Evolutionary conservation across 192 early-diverging fungal species (phyloP), one percentile per base, ranked within the genome.

Genomic region (Backusella westeae): DNA sequence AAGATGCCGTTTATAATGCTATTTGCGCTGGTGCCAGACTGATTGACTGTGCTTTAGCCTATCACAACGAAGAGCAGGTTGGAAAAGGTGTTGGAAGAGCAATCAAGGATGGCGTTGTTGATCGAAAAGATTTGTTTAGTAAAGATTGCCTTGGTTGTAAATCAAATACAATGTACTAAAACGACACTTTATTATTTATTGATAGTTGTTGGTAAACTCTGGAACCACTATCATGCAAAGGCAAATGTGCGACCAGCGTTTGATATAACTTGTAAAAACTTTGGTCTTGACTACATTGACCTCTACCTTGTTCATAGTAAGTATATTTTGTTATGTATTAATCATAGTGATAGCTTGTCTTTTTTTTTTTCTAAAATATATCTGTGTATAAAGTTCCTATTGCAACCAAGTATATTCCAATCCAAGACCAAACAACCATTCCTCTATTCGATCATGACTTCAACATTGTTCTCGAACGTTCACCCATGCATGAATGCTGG

Each of bases 221-320:
- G 90, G 90, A 87, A 90, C 63, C 89, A 90, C 17, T 86, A 86
- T 67, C 89, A 92, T 46, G 73, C 72, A 41, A 81, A 81, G 77
- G 81, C 85, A n/a, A 81, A 88, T 38, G 87, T 87, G 21, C 83
- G 85, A 10, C 63, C 80, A 69, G 90, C 88, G 4, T 86, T 89
- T 69, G 81, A 89, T 35, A 75, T 75, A 26, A 79, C 84, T 19
- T 81, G 91, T 29, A 77, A 78, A 59, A 84, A 89, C 14, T 78
- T 93, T 1, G 81, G 84, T 17, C 69, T 89, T 63, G 80, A 85
- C 0, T 91, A 92, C 76, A 34, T 93, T 42, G 91, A 93, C 74
- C 81, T 94, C 14, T 91, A 90, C 74, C 67, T 94, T 34, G 84
- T 96, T 21, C 93, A 94, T 78, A 91, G 79, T 77, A 73, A 80